Evolutionary conservation across 2,329 filamentous ascomycete genomes (phyloP).

Genomic region (Pseudogymnoascus sp.): DNA sequence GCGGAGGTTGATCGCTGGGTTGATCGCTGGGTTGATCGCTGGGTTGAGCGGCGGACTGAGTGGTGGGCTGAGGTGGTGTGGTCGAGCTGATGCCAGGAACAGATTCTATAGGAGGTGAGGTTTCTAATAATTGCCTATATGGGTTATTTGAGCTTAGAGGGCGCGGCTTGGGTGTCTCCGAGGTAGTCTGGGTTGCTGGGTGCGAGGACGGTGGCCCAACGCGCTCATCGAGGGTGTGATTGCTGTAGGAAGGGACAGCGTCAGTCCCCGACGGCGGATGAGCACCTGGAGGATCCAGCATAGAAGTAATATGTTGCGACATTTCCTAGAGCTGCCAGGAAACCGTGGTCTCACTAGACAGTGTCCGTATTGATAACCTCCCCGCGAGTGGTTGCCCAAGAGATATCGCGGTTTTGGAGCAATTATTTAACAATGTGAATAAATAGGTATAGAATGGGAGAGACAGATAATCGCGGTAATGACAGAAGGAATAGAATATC

Average conservation of each 20-base stretch:
- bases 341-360: background rate
- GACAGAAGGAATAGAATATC: background rate
- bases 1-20: background rate
- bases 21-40: background rate
- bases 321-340: background rate
- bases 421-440: background rate
- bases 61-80: background rate
- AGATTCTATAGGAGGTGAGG: background rate
- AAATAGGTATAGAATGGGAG: background rate
- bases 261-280: background rate
- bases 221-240: slow-evolving; percentile 1
- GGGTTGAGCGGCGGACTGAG: background rate
- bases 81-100: background rate
- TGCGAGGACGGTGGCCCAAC: background rate
- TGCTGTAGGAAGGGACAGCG: background rate
- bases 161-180: background rate
- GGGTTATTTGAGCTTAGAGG: slow-evolving; percentile 1
- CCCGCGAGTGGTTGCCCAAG: background rate
- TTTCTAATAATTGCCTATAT: background rate
- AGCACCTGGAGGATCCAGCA: background rate
- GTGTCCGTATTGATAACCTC: background rate
- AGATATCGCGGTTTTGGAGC: background rate
- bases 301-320: background rate
- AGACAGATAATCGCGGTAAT: background rate
- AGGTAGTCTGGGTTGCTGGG: background rate